Percentiles rank a stretch among this genome's conserved stretches.
These are phyloP conservation scores for Ophiostoma perfectum DNA, from an alignment of 2,329 filamentous ascomycete species.

Conservation along the genomic window DNA sequence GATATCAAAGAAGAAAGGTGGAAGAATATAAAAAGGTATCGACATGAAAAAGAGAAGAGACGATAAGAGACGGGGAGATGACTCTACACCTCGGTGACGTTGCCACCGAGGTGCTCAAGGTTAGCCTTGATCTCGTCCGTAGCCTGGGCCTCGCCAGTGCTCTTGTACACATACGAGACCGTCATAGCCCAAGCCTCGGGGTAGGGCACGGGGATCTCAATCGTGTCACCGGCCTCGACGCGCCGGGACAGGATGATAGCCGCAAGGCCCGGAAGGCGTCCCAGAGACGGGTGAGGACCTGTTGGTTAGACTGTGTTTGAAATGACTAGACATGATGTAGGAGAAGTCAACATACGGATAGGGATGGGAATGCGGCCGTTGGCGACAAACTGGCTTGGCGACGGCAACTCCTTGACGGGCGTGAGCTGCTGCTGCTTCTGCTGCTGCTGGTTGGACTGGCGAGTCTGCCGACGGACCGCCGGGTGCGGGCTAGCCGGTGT, in stretches of 20 bases:
- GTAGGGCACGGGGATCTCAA: slow-evolving; percentile 54
- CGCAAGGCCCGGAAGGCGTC: slow-evolving; percentile 49
- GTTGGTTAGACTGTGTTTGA: background rate
- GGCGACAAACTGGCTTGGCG: slow-evolving; percentile 16
- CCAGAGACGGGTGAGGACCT: slow-evolving; percentile 47
- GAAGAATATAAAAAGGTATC: background rate
- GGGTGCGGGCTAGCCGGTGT: slow-evolving; percentile 20
- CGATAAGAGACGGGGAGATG: background rate
- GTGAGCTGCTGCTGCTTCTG: background rate
- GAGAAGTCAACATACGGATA: slow-evolving; percentile 39
- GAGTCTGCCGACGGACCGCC: slow-evolving; percentile 11
- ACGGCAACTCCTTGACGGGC: background rate
- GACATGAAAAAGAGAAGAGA: background rate
- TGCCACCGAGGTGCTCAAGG: slow-evolving; percentile 51
- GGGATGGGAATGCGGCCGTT: slow-evolving; percentile 36
- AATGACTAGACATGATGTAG: background rate
- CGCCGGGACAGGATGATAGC: slow-evolving; percentile 51
- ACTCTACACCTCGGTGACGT: slow-evolving; percentile 6
- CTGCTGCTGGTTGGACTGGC: slow-evolving; percentile 17
- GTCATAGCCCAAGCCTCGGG: slow-evolving; percentile 53
- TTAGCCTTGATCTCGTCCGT: slow-evolving; percentile 45
- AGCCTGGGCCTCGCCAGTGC: slow-evolving; percentile 39
- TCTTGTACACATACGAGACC: slow-evolving; percentile 51
- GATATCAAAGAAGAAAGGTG: background rate
- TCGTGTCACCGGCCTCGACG: slow-evolving; percentile 46